Evolutionary conservation across 805 yeast genomes (phyloP).

Genomic region (Wickerhamiella sorbophila): DNA sequence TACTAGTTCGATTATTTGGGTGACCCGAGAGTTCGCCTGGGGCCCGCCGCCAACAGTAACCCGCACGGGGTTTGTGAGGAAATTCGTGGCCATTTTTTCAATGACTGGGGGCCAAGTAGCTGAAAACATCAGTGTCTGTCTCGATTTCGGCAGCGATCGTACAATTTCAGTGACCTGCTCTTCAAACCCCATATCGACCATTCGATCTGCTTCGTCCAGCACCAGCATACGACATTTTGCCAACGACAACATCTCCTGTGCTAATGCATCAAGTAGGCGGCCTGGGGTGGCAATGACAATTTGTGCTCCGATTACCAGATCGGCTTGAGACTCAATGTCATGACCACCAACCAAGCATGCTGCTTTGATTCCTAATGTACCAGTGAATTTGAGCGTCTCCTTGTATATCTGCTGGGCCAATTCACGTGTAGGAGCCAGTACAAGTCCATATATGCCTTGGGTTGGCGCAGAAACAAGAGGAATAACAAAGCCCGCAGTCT

Average conservation of each 20-base stretch:
- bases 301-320: conserved; percentile 49
- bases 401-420: conserved; percentile 72
- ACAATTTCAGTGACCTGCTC: conserved; percentile 54
- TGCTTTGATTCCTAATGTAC: conserved; percentile 25
- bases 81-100: conserved; percentile 49
- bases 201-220: conserved; percentile 89
- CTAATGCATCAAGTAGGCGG: conserved; percentile 65
- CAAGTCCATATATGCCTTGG: conserved; percentile 33
- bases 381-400: conserved; percentile 44
- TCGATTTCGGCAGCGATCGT: conserved; percentile 35
- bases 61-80: conserved; percentile 45
- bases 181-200: conserved; percentile 93
- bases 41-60: conserved; percentile 33
- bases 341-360: conserved; percentile 84
- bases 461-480: conserved; percentile 43
- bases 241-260: conserved; percentile 47
- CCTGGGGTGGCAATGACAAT: conserved; percentile 93
- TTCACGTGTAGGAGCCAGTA: conserved; percentile 89
- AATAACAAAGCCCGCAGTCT: conserved; percentile 67
- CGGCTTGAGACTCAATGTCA: conserved; percentile 56
- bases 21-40: conserved; percentile 28
- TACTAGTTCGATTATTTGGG: conserved; percentile 48
- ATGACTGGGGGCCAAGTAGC: conserved; percentile 79
- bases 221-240: conserved; percentile 52
- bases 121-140: conserved; percentile 80